Conservation (phyloP, 805 yeast species). For the Lachancea quebecensis region DNA sequence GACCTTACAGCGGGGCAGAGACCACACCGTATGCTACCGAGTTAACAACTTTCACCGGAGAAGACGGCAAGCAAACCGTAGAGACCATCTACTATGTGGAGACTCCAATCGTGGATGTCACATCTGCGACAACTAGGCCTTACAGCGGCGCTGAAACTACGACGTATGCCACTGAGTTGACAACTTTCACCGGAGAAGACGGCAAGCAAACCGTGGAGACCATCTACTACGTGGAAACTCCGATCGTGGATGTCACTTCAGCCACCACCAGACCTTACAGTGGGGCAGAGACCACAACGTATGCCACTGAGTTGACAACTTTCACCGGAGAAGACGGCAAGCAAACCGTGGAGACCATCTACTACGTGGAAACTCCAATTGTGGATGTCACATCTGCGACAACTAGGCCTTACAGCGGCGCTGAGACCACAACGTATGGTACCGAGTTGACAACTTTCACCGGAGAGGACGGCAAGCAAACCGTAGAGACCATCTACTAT, state of each 20-base stretch:
- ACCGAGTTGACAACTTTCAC: slow-evolving; percentile 8
- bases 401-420: slow-evolving; percentile 12
- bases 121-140: neutral
- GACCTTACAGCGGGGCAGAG: neutral
- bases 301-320: slow-evolving; percentile 9
- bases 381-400: slow-evolving; percentile 9
- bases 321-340: slow-evolving; percentile 10
- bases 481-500: slow-evolving; percentile 10
- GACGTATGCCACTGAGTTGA: slow-evolving; percentile 8
- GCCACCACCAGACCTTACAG: slow-evolving; percentile 12
- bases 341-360: slow-evolving; percentile 10
- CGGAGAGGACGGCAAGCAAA: slow-evolving; percentile 9
- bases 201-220: slow-evolving; percentile 4
- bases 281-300: slow-evolving; percentile 11
- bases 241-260: slow-evolving; percentile 13
- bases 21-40: slow-evolving; percentile 2
- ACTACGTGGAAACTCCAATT: slow-evolving; percentile 15
- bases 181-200: slow-evolving; percentile 3
- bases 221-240: slow-evolving; percentile 13
- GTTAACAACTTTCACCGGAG: slow-evolving; percentile 6
- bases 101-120: slow-evolving; percentile 5
- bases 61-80: slow-evolving; percentile 5
- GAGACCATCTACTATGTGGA: slow-evolving; percentile 11
- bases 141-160: slow-evolving; percentile 4
- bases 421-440: slow-evolving; percentile 9